Evolutionary conservation across 306 rosid genomes (phyloP), one percentile per base, ranked within the genome.

Genomic region (Vachellia collinsii): DNA sequence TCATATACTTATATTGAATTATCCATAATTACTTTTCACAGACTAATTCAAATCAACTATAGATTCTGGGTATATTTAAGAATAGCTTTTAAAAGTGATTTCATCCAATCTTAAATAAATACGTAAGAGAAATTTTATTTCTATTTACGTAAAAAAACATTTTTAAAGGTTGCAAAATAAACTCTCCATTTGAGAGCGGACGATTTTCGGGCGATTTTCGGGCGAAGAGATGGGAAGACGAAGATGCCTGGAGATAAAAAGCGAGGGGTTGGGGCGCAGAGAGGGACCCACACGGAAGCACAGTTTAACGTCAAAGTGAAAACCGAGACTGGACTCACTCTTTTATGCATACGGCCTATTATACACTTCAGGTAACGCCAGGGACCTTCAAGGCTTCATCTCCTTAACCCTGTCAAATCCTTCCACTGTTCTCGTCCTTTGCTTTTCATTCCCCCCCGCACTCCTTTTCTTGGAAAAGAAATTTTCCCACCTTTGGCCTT

Each of bases 351-450:
- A 76, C 79, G 78, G 84, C 72, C 84, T 76, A 58, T 46, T 67
- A 46, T 20, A 77, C 7, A 36, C 14, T 7, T 13, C 42, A 62
- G 19, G 8, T 29, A 44, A 16, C n/a, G 7, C 1, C 12, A 47
- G 17, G 1, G 16, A 67, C 11, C 6, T 58, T 38, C 64, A 75
- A 22, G 11, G 3, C 13, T 9, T 4, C 59, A 61, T 0, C 70
- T 36, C 82, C 82, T 77, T 77, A 80, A 85, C 87, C 70, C 72
- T 85, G 82, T 81, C 87, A 85, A 84, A 85, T 85, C 87, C 80
- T 1, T 58, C 5, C 17, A 20, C 73, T 68, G 53, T 42, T 68
- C 22, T 7, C 13, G 51, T 41, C 85, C 82, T 80, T 81, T 77
- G 72, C 63, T 51, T 77, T 77, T 50, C 42, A 59, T 23, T 23